phyloP scores from a whole-genome alignment of 306 rosid species.

The Cicer pinnatifidum region DNA sequence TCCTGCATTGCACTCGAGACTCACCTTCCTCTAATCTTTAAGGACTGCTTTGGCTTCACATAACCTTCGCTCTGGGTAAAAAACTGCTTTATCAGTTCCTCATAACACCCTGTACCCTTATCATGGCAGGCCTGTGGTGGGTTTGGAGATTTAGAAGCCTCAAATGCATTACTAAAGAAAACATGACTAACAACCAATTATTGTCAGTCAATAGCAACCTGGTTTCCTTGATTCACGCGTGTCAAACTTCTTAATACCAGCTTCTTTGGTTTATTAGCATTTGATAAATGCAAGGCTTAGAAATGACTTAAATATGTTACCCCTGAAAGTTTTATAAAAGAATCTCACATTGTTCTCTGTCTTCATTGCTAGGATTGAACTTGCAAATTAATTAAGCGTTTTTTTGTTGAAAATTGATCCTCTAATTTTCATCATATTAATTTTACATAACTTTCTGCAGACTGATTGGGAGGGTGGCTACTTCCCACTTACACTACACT shows the following conservation, averaged over 20 bases:
- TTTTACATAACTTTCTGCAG: slow-evolving; percentile 54
- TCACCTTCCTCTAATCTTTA: neutral
- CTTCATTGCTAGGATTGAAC: slow-evolving; percentile 11
- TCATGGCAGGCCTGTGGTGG: neutral
- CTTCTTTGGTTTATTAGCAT: slow-evolving; percentile 4
- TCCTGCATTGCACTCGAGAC: neutral
- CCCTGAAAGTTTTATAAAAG: slow-evolving; percentile 8
- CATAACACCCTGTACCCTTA: neutral
- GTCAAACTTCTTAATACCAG: neutral
- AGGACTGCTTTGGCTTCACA: neutral
- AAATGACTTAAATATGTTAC: slow-evolving; percentile 21
- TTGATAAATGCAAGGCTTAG: neutral
- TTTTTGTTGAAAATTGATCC: slow-evolving; percentile 22
- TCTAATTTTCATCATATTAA: slow-evolving; percentile 27
- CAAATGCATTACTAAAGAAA: neutral
- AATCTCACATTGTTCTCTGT: slow-evolving; percentile 18
- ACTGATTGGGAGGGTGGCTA: slow-evolving; percentile 99
- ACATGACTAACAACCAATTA: neutral
- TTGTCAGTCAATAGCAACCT: neutral
- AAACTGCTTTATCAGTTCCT: neutral
- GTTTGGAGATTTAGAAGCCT: neutral
- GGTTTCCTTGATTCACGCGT: neutral
- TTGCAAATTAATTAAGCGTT: slow-evolving; percentile 9
- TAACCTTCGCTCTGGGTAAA: neutral
- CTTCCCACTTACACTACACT: slow-evolving; percentile 89